Evolutionary conservation across 352 stramenopile genomes (phyloP), one percentile per base, ranked within the genome.

Genomic region (Pythium myriotylum): DNA sequence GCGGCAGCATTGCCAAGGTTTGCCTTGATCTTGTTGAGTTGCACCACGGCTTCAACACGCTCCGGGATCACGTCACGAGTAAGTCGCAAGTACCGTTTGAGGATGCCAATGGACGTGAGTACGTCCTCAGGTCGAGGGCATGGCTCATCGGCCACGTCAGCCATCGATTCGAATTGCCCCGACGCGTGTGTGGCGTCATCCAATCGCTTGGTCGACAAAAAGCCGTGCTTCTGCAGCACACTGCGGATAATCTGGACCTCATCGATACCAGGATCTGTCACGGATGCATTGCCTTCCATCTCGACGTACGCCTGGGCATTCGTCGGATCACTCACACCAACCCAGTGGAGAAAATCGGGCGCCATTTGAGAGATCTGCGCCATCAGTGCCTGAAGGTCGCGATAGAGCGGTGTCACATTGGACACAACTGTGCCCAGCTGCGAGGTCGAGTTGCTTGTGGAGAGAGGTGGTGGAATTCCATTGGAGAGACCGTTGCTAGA

Each of bases 221-320:
- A 91, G 22, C 82, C 85, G 57, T 92, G 84, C 57, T 92, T 94
- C 58, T 92, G 76, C 9, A 94, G 70, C 43, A 94, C 85, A 20
- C 77, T 83, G 40, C 81, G 83, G 46, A 94, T 91, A 56, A 94
- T 92, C 63, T 92, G 83, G 20, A 86, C 73, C 52, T 94, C 85
- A 54, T 94, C 85, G 42, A 94, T 85, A 40, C 81, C 83, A 39
- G 81, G 69, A 47, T 94, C 85, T 0, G 77, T 91, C 55, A 92
- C 85, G 4, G 76, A 81, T n/a, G 80, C 78, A 43, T 89, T 90
- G 35, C 78, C 85, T 55, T 94, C 83, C 33, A 92, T 67, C 48
- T 94, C 81, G 13, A 84, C 79, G 53, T 76, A 91, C 22, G 76
- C 67, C 51, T 91, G 73, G 2, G 79, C 85, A 43, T 84, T 86